Percentiles rank a stretch among this genome's conserved stretches.
Conservation (phyloP, 345 rosid genomes). For the Salix viminalis region DNA sequence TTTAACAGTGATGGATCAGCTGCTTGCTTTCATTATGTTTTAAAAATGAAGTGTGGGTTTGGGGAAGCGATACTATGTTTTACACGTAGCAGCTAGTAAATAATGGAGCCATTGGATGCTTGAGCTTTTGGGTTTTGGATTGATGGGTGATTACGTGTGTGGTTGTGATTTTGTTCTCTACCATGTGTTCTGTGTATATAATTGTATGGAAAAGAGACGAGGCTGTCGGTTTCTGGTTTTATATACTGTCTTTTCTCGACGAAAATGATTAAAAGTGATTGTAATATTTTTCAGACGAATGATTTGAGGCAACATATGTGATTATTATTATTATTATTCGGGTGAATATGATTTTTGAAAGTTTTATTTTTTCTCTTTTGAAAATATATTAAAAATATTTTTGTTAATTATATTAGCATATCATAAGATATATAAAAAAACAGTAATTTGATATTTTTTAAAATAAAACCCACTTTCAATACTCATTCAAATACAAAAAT, state of each 20-base stretch:
- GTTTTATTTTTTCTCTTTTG: too few relatives aligned
- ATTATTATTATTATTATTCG: too few relatives aligned
- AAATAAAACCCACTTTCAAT: too few relatives aligned
- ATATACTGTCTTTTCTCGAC: neutral
- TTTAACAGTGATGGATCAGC: neutral
- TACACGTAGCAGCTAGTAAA: neutral
- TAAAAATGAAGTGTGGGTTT: neutral
- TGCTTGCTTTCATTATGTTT: neutral
- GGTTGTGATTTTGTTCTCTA: neutral
- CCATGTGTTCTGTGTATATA: neutral
- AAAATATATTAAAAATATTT: too few relatives aligned
- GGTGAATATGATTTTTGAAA: too few relatives aligned
- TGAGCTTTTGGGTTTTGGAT: neutral
- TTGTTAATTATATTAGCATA: too few relatives aligned
- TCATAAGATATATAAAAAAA: too few relatives aligned
- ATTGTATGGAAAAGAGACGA: neutral
- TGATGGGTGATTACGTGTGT: neutral
- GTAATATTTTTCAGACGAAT: neutral
- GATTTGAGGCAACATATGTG: neutral
- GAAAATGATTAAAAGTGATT: neutral
- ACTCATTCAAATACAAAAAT: too few relatives aligned
- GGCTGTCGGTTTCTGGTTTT: neutral
- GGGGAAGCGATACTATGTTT: neutral
- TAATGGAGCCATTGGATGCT: conserved; percentile 11
- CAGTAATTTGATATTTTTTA: too few relatives aligned